A percentile compares a stretch with the other conserved stretches of the same genome.
phyloP scores from a whole-genome alignment of 768 basidiomycete genomes.

The Podaxis sp. region DNA sequence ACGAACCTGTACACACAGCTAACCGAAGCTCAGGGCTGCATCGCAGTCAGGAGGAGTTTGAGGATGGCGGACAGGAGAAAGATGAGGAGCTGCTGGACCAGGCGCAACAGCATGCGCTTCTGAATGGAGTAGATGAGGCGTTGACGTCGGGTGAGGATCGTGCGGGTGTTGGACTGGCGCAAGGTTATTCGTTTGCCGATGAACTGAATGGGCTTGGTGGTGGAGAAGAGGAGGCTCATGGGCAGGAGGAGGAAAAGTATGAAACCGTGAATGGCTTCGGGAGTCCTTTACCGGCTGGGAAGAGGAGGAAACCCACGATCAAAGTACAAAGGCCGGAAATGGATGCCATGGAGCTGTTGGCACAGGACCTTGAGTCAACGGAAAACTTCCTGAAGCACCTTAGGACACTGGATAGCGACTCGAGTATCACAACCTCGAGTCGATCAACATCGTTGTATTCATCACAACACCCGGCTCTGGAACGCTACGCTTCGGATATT shows the following conservation, averaged over 20 bases:
- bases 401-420: slow-evolving; percentile 61
- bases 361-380: slow-evolving; percentile 71
- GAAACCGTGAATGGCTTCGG: slow-evolving; percentile 20
- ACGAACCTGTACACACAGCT: slow-evolving; percentile 29
- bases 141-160: slow-evolving; percentile 19
- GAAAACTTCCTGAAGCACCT: slow-evolving; percentile 74
- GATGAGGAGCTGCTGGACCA: slow-evolving; percentile 8
- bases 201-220: slow-evolving; percentile 30
- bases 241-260: slow-evolving; percentile 5
- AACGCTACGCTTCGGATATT: slow-evolving; percentile 68
- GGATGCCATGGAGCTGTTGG: slow-evolving; percentile 71
- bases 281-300: slow-evolving; percentile 21
- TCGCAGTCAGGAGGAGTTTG: background rate
- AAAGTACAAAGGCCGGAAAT: slow-evolving; percentile 27
- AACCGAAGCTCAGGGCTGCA: background rate
- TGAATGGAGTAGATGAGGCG: slow-evolving; percentile 25
- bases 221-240: slow-evolving; percentile 14
- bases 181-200: slow-evolving; percentile 38
- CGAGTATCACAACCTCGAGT: slow-evolving; percentile 14
- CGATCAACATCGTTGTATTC: slow-evolving; percentile 9
- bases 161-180: slow-evolving; percentile 23
- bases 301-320: slow-evolving; percentile 21
- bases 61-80: slow-evolving; percentile 2
- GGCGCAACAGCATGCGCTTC: slow-evolving; percentile 20
- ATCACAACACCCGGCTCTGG: slow-evolving; percentile 45